phyloP scores from a whole-genome alignment of 805 yeast genomes.

The Saccharomyces mikatae region DNA sequence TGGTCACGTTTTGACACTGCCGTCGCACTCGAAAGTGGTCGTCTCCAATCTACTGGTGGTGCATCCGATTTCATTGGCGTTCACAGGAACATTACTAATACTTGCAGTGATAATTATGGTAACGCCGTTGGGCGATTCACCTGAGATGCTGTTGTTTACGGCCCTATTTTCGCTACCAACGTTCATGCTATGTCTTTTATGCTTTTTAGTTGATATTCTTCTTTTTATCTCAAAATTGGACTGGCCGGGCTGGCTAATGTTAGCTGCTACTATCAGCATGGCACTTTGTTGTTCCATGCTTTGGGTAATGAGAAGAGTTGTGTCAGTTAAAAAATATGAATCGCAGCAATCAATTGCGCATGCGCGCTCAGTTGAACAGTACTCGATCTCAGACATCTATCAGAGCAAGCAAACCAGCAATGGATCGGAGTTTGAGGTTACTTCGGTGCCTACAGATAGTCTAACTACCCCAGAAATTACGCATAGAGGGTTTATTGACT shows the following conservation, averaged over 20 bases:
- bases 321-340: conserved; percentile 29
- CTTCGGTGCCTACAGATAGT: background rate
- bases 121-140: conserved; percentile 29
- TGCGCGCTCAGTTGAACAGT: conserved; percentile 8
- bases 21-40: conserved; percentile 50
- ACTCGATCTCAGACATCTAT: conserved; percentile 6
- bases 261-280: conserved; percentile 58
- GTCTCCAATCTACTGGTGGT: conserved; percentile 56
- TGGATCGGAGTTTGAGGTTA: background rate
- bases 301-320: conserved; percentile 66
- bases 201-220: conserved; percentile 74
- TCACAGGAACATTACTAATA: conserved; percentile 41
- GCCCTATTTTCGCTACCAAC: conserved; percentile 58
- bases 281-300: conserved; percentile 57
- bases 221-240: conserved; percentile 66
- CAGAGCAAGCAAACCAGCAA: background rate
- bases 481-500: background rate
- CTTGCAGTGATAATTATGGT: conserved; percentile 35
- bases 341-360: conserved; percentile 8
- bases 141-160: conserved; percentile 41
- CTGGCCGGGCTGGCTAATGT: conserved; percentile 81
- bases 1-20: conserved; percentile 39
- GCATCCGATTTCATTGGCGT: conserved; percentile 56
- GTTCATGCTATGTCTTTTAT: conserved; percentile 59
- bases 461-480: background rate